Base-by-base conservation (phyloP, 2,329 filamentous ascomycete genomes). In the Aspergillus fructus region DNA sequence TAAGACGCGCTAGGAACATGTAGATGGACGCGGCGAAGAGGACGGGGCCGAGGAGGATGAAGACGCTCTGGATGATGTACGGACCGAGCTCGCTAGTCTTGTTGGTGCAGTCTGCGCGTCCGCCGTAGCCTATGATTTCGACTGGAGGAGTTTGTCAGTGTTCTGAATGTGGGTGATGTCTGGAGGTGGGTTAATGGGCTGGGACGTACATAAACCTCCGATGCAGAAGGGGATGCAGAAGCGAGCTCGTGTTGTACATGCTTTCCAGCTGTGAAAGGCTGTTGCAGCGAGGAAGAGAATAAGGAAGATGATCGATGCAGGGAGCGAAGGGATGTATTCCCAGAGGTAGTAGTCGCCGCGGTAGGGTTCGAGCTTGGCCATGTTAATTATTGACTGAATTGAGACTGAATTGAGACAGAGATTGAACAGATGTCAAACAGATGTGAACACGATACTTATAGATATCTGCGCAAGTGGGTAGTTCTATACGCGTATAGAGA, bases 11-110 rank as follows among this genome's bases (percentile, higher is more conserved):
- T 39, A 82, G 74, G 15, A 74, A 70, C 68, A 81, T 82, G 63
- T 83, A 82, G 59, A 81, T 77, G 0, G 76, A 75, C 13, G 80
- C 80, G 17, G 80, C 80, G 59, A 80, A 77, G 50, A 82, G 76
- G 3, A 77, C 76, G 2, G 80, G 80, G 1, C 76, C 78, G 23
- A 83, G 71, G 4, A 82, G 73, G 47, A 81, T 71, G 62, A 81
- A 73, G 34, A 81, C 60, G 17, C 68, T 71, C 59, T 79, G 74
- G 56, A 81, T 67, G 50, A 78, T 74, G 65, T 75, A 81, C 47
- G 17, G 52, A 13, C 56, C 49, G 19, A 67, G 59, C 9, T 56
- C 30, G 5, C 58, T 57, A 9, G 61, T 68, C 34, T 65, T 56
- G 34, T 53, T 62, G 41, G 70, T 64, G 41, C 62, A 62, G n/a